Base-by-base conservation (phyloP, 345 rosid genomes). In the Boechera retrofracta region DNA sequence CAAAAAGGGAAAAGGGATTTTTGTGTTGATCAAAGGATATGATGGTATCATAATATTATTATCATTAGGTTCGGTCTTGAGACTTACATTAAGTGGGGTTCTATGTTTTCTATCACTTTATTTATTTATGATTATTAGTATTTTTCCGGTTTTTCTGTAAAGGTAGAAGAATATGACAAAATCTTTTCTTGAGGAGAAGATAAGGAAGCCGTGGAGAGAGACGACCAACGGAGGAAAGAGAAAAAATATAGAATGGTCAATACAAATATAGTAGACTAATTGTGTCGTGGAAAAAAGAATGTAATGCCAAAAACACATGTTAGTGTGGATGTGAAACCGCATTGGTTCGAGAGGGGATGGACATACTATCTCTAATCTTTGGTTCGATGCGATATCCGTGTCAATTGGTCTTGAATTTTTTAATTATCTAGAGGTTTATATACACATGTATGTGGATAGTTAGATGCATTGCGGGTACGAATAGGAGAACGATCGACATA, bases 121-220 rank as follows among this genome's bases (percentile, higher is more conserved):
- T 42, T 60, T 15, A 61, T 66, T 66, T 31, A 57, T 72, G 12
- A 41, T 66, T 59, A 67, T 67, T 41, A 39, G 29, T 33, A 78
- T 64, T 73, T 61, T 79, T 55, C 78, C 75, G 60, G 78, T 16
- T 67, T 60, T 79, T 38, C 21, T 62, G 75, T 52, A 72, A 71
- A 71, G 60, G 36, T 58, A 38, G 31, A 60, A 59, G 82, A 73
- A 73, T 31, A 79, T 68, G 82, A 73, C 82, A 79, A 68, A 66
- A 79, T 51, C 6, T 33, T 59, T 51, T 60, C 2, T 68, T 15
- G 71, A 54, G 48, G 67, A 36, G 69, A 73, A 79, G 82, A 79
- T 79, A 79, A 79, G 82, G 78, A 73, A 79, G 78, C 69, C 75
- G 82, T 73, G 82, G 82, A 73, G 78, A 66, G 74, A 72, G 77